These are phyloP conservation scores for Sideroxylon spinosum DNA, from an alignment of 179 eudicot genomes.

Conservation along the genomic window DNA sequence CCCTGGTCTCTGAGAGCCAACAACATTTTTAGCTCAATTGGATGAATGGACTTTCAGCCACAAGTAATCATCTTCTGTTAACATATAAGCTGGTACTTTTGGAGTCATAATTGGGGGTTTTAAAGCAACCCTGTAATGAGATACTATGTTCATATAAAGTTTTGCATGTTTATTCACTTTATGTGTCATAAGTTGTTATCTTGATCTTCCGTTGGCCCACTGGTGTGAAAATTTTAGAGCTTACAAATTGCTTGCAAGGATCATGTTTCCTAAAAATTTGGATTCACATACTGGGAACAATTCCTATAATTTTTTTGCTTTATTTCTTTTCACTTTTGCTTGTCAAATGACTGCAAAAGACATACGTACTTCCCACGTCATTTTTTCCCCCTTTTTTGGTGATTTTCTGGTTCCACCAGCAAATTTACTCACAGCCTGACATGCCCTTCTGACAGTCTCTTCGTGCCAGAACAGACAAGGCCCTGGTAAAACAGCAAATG, in stretches of 20 bases:
- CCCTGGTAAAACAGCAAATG: constrained; percentile 32
- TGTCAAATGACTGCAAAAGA: background rate
- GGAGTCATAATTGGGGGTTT: background rate
- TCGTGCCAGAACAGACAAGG: constrained; percentile 72
- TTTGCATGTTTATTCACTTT: background rate
- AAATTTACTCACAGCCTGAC: constrained; percentile 9
- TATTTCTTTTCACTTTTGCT: background rate
- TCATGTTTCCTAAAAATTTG: background rate
- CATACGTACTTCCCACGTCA: background rate
- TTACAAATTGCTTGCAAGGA: background rate
- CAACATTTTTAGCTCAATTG: background rate
- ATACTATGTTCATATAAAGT: background rate
- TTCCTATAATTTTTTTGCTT: background rate
- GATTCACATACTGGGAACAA: background rate
- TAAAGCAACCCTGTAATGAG: background rate
- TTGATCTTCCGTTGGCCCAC: constrained; percentile 2
- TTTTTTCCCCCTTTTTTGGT: background rate
- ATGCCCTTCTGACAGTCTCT: constrained; percentile 49
- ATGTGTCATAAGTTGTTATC: background rate
- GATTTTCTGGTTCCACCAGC: background rate
- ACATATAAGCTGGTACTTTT: background rate
- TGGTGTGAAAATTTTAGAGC: background rate
- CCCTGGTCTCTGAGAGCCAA: background rate
- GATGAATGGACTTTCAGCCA: background rate
- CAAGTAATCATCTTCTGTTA: background rate